phyloP scores from a whole-genome alignment of 345 rosid genomes.

The Microcos paniculata region DNA sequence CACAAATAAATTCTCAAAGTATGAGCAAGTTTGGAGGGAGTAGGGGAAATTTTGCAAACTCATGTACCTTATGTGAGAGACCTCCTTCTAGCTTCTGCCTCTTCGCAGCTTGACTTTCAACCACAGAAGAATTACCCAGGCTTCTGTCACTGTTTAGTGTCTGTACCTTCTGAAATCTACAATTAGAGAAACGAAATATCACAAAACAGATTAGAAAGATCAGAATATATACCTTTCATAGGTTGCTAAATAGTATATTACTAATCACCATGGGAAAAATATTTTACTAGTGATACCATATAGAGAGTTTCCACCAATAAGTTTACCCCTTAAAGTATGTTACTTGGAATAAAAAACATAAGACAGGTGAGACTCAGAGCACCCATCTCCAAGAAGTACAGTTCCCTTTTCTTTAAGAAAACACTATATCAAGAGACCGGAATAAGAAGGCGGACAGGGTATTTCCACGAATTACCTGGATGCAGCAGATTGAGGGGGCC shows the following conservation, averaged over 20 bases:
- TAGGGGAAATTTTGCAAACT: not conserved
- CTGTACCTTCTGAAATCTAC: conserved; percentile 48
- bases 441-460: not conserved
- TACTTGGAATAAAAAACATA: not conserved
- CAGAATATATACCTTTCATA: not conserved
- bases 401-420: not conserved
- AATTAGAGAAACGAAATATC: not conserved
- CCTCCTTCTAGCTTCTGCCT: conserved; percentile 97
- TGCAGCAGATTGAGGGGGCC: conserved; percentile 29
- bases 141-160: conserved; percentile 42
- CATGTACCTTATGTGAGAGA: conserved; percentile 60
- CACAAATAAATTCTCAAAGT: not conserved
- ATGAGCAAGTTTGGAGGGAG: not conserved
- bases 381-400: not conserved
- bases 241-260: not conserved
- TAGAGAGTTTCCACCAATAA: not conserved
- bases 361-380: not conserved
- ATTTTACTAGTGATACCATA: not conserved
- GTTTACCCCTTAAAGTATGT: not conserved
- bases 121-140: conserved; percentile 43
- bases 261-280: not conserved
- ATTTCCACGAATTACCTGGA: conserved; percentile 49
- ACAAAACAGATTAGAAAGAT: not conserved
- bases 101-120: conserved; percentile 86
- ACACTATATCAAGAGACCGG: not conserved